Base-by-base conservation (phyloP, 768 basidiomycete genomes). In the Collybiopsis confluens region DNA sequence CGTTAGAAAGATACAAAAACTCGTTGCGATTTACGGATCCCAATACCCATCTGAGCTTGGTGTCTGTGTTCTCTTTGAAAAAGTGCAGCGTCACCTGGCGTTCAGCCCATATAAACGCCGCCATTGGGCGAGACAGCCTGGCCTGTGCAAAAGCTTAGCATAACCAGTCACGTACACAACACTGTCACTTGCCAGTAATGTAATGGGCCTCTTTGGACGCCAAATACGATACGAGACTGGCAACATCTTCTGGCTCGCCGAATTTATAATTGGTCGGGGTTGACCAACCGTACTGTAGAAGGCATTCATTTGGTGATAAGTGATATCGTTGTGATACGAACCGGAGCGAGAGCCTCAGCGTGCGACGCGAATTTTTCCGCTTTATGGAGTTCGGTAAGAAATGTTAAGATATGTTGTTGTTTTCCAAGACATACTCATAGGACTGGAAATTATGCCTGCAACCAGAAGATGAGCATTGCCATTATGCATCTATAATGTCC, bases 141-240 rank as follows among this genome's bases (percentile, higher is more conserved):
- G 10, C 53, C 53, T 54, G 16, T 30, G 6, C n/a, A 10, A 18
- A 26, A 10, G 36, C 6, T 18, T 16, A n/a, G 23, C 36, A 16
- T 45, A 5, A 44, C 8, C 18, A 21, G 40, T 54, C 2, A 9
- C 0, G 30, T 4, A 16, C 46, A 3, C 18, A 24, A 35, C n/a
- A 16, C n/a, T 7, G 7, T 18, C 26, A 30, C 61, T 56, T 47
- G 64, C 65, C 70, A 3, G 63, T 65, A 24, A 68, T 63, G 26
- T 62, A 65, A 43, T 56, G 54, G 2, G 63, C 61, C 42, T 62
- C 65, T 56, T 63, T 65, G 16, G 68, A 65, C 20, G 61, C 65
- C 11, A 73, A 56, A 45, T 61, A 70, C 13, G 66, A 67, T 20
- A 69, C 64, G 3, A 65, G 27, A n/a, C 59, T 61, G 6, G 61